Evolutionary conservation across 768 basidiomycete species (phyloP).

Genomic region (Tricholoma matsutake): DNA sequence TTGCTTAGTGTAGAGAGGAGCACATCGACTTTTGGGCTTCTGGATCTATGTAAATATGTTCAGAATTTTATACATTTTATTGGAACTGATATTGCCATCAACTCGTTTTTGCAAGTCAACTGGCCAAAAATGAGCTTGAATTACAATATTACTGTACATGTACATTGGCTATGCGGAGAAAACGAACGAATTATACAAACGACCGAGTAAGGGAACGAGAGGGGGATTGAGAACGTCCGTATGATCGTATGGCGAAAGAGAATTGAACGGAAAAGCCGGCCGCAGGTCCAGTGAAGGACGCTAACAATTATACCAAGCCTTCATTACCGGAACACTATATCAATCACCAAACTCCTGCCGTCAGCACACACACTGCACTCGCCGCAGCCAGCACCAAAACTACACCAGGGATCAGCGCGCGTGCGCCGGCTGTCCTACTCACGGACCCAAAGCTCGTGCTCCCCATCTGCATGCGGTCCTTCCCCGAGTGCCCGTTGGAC

Average conservation of each 20-base stretch:
- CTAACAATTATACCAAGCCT: not conserved
- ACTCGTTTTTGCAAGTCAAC: too few species aligned
- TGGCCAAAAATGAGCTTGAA: too few species aligned
- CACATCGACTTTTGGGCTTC: too few species aligned
- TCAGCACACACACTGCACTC: not conserved
- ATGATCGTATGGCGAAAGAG: not conserved
- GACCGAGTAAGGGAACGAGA: not conserved
- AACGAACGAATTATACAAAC: not conserved
- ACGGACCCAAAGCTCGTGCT: constrained; percentile 33
- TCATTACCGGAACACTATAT: not conserved
- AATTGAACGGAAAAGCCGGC: not conserved
- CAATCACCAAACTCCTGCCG: not conserved
- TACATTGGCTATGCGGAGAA: not conserved
- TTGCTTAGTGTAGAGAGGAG: too few species aligned
- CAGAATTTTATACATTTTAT: too few species aligned
- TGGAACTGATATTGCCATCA: too few species aligned
- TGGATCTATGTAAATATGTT: too few species aligned
- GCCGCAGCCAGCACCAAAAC: not conserved
- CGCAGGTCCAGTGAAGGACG: not conserved
- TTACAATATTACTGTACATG: not conserved
- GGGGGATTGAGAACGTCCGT: not conserved
- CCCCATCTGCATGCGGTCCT: constrained; percentile 21
- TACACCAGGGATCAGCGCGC: not conserved
- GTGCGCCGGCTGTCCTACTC: constrained; percentile 11
- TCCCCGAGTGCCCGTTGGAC: constrained; percentile 40